phyloP scores from a whole-genome alignment of 768 basidiomycete genomes.

The Hemileccinum impolitum region DNA sequence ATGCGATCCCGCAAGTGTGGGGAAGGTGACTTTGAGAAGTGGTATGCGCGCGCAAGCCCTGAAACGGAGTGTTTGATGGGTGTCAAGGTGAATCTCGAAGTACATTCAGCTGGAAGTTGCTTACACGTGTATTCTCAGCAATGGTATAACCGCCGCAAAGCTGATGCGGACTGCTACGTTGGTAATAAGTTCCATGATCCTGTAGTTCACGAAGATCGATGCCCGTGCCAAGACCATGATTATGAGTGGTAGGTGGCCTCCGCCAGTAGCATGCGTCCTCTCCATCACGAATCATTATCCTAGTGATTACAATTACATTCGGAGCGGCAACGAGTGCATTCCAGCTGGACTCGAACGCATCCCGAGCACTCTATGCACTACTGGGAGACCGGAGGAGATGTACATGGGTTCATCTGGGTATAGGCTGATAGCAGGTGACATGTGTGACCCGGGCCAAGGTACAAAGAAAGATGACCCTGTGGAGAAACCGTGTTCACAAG shows the following conservation, averaged over 20 bases:
- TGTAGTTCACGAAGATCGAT: slow-evolving; percentile 75
- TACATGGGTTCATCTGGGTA: slow-evolving; percentile 92
- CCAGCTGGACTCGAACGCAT: slow-evolving; percentile 87
- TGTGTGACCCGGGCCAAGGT: slow-evolving; percentile 62
- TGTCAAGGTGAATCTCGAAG: slow-evolving; percentile 61
- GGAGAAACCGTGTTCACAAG: slow-evolving; percentile 75
- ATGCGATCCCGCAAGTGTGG: slow-evolving; percentile 67
- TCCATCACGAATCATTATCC: not conserved
- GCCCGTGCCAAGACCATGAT: slow-evolving; percentile 81
- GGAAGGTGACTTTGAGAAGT: slow-evolving; percentile 74
- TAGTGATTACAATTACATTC: slow-evolving; percentile 89
- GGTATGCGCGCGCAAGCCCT: slow-evolving; percentile 73
- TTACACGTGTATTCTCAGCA: slow-evolving; percentile 50
- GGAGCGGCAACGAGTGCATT: slow-evolving; percentile 70
- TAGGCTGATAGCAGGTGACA: slow-evolving; percentile 89
- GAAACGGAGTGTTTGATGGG: slow-evolving; percentile 88
- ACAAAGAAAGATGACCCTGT: slow-evolving; percentile 64
- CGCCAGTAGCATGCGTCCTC: not conserved
- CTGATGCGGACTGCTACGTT: slow-evolving; percentile 82
- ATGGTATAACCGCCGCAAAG: slow-evolving; percentile 88
- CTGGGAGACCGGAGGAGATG: slow-evolving; percentile 46
- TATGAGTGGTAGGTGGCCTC: slow-evolving; percentile 79
- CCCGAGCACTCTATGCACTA: slow-evolving; percentile 65
- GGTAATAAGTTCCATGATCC: slow-evolving; percentile 89
- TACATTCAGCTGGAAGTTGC: not conserved